Evolutionary conservation across 768 basidiomycete genomes (phyloP).

Genomic region (Basidioascus undulatus): DNA sequence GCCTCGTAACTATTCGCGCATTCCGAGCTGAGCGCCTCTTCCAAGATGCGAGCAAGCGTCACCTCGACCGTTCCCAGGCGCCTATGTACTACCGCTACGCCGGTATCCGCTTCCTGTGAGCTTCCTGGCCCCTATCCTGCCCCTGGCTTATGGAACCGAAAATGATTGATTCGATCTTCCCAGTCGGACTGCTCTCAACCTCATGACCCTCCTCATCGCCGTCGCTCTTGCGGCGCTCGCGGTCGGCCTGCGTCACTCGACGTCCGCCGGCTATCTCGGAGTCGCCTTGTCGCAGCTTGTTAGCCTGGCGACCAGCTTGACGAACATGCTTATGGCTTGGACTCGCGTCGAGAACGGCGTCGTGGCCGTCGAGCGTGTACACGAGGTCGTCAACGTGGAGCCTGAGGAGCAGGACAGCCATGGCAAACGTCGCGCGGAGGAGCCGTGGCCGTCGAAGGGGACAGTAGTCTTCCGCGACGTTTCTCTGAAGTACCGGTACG

Average conservation of each 20-base stretch:
- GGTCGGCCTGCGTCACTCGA: conserved; percentile 1
- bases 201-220: conserved; percentile 3
- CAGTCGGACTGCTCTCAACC: not conserved
- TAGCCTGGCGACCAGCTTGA: not conserved
- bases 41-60: not conserved
- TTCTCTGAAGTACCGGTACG: not conserved
- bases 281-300: conserved; percentile 2
- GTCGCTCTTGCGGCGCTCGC: no score
- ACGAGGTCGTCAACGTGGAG: conserved; percentile 1
- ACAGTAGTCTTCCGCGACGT: conserved; percentile 4
- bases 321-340: conserved; percentile 2
- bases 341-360: conserved; percentile 3
- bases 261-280: not conserved
- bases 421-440: not conserved
- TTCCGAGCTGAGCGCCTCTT: conserved; percentile 3
- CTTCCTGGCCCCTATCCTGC: no score
- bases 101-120: conserved; percentile 3
- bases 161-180: no score
- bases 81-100: conserved; percentile 5
- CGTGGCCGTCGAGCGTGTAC: conserved; percentile 2
- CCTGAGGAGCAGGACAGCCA: not conserved
- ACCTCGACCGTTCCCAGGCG: conserved; percentile 1
- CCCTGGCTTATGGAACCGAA: no score
- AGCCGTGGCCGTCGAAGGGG: not conserved
- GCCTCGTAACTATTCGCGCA: not conserved